phyloP scores from a whole-genome alignment of 208 protist genomes.

The Trypanosomatidae sp. region DNA sequence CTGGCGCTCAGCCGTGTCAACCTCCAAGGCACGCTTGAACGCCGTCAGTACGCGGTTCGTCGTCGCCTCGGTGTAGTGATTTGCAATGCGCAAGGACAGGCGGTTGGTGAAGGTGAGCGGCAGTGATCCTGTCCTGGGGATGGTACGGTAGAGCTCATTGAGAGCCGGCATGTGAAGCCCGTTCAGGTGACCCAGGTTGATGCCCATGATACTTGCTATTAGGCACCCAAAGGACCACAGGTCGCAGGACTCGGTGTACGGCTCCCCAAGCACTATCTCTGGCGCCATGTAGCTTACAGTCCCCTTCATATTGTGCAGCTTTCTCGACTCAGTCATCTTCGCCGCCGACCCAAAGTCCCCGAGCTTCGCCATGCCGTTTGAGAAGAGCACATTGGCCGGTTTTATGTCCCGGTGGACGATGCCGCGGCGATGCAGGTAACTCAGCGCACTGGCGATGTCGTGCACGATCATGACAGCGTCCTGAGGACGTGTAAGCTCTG shows the following conservation, averaged over 20 bases:
- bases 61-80: conserved; percentile 40
- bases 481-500: conserved; percentile 25
- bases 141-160: conserved; percentile 57
- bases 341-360: conserved; percentile 78
- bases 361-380: conserved; percentile 72
- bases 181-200: conserved; percentile 70
- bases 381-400: conserved; percentile 80
- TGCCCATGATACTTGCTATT: conserved; percentile 71
- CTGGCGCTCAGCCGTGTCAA: conserved; percentile 19
- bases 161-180: conserved; percentile 69
- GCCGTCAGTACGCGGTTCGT: conserved; percentile 44
- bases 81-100: conserved; percentile 32
- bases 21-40: conserved; percentile 36
- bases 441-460: conserved; percentile 67
- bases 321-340: conserved; percentile 36
- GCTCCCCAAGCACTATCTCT: conserved; percentile 81
- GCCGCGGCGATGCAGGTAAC: conserved; percentile 63
- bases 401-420: conserved; percentile 89
- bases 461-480: conserved; percentile 68
- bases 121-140: conserved; percentile 43
- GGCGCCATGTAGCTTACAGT: conserved; percentile 86
- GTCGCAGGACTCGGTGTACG: conserved; percentile 80
- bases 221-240: conserved; percentile 86
- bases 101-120: conserved; percentile 58
- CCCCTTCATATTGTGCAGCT: conserved; percentile 76